phyloP scores from a whole-genome alignment of 192 early-diverging fungal species.

The Spinellus fusiger region DNA sequence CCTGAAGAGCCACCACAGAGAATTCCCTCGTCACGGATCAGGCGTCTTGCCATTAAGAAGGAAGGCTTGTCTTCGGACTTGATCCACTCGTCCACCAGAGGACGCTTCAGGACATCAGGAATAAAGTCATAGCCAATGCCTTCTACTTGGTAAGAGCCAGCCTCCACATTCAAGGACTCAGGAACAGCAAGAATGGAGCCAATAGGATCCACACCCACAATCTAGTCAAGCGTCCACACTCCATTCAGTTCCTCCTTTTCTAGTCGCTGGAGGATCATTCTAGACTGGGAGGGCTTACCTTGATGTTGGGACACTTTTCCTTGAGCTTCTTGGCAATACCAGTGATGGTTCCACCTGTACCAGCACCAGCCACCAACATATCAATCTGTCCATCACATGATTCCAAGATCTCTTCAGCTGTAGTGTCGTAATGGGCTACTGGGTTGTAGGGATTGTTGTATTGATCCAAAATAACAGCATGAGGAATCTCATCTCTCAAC shows the following conservation, averaged over 20 bases:
- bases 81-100: conserved; percentile 88
- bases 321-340: conserved; percentile 94
- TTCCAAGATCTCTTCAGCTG: conserved; percentile 78
- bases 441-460: conserved; percentile 98
- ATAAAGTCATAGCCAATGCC: conserved; percentile 99
- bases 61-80: conserved; percentile 95
- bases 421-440: conserved; percentile 92
- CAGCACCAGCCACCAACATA: conserved; percentile 92
- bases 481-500: conserved; percentile 91
- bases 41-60: conserved; percentile 90
- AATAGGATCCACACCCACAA: conserved; percentile 92
- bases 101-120: conserved; percentile 83
- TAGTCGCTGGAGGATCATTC: too few species aligned
- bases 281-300: conserved; percentile 29
- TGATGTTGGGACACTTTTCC: conserved; percentile 81
- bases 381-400: conserved; percentile 86
- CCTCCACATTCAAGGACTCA: conserved; percentile 65
- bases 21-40: conserved; percentile 96
- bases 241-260: too few species aligned
- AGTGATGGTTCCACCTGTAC: conserved; percentile 97
- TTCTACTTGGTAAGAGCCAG: conserved; percentile 85
- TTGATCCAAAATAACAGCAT: conserved; percentile 96
- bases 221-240: conserved; percentile 25
- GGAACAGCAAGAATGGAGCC: conserved; percentile 93
- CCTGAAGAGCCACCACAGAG: conserved; percentile 96